Conservation (phyloP, 371 early-diverging fungal species). For the Chytridium lagenaria region DNA sequence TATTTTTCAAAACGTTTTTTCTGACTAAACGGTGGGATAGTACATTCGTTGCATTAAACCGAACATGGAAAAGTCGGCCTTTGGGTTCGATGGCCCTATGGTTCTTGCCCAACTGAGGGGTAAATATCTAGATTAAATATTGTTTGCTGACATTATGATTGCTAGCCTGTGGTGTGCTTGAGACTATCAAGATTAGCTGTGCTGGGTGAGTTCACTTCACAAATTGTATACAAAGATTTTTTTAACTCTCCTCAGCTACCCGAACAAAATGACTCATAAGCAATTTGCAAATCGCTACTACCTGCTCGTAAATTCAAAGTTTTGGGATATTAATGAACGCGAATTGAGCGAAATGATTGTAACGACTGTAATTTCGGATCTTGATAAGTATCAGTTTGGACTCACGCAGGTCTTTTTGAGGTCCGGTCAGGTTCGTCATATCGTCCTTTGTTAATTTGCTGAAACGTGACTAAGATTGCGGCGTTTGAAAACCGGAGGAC, state of each 20-base stretch:
- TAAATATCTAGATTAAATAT: neutral
- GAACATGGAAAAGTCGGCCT: slow-evolving; percentile 89
- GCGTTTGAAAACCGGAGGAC: slow-evolving; percentile 87
- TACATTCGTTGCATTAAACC: slow-evolving; percentile 99
- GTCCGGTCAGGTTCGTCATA: slow-evolving; percentile 76
- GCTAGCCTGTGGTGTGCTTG: slow-evolving; percentile 99
- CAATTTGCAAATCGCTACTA: slow-evolving; percentile 96
- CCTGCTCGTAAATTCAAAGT: slow-evolving; percentile 75
- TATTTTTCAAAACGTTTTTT: neutral
- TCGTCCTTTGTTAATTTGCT: neutral
- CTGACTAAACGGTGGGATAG: slow-evolving; percentile 50
- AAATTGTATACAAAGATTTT: neutral
- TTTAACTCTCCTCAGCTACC: slow-evolving; percentile 77
- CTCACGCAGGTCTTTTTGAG: slow-evolving; percentile 98
- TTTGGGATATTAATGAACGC: slow-evolving; percentile 66
- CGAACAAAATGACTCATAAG: slow-evolving; percentile 86
- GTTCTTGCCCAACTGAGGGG: slow-evolving; percentile 91
- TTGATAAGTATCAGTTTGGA: slow-evolving; percentile 95
- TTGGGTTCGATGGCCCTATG: slow-evolving; percentile 90
- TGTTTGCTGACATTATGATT: neutral
- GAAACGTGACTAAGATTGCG: no score
- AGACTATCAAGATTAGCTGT: slow-evolving; percentile 98
- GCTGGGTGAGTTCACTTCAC: slow-evolving; percentile 79
- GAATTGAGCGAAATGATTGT: slow-evolving; percentile 66
- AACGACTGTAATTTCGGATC: slow-evolving; percentile 69